A percentile compares a stretch with the other conserved stretches of the same genome.
These are phyloP conservation scores for Penicillium antarcticum DNA, from an alignment of 495 filamentous ascomycete species.

Conservation along the genomic window DNA sequence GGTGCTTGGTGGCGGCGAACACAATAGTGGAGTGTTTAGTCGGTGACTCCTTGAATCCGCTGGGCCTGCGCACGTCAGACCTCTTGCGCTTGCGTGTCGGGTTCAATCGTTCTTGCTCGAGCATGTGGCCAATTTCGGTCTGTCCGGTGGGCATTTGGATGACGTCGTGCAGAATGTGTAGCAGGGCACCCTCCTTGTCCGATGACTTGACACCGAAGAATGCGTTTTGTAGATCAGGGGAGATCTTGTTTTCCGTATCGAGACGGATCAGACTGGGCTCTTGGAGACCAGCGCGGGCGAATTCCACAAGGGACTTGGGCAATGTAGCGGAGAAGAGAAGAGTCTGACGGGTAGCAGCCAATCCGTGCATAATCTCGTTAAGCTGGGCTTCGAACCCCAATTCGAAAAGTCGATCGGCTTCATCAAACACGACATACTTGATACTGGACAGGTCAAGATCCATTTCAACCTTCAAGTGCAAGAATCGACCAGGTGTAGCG, in stretches of 20 bases:
- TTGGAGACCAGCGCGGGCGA: conserved; percentile 86
- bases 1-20: conserved; percentile 92
- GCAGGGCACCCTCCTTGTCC: conserved; percentile 88
- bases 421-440: conserved; percentile 91
- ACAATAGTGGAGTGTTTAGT: conserved; percentile 81
- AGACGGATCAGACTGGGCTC: conserved; percentile 84
- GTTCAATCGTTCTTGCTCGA: conserved; percentile 41
- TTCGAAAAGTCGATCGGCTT: conserved; percentile 94
- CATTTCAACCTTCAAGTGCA: conserved; percentile 97
- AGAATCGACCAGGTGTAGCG: conserved; percentile 90
- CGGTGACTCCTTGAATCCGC: conserved; percentile 38
- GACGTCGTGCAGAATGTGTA: conserved; percentile 84
- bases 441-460: conserved; percentile 79
- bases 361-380: conserved; percentile 84
- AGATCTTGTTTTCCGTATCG: conserved; percentile 93
- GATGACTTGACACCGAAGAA: conserved; percentile 90
- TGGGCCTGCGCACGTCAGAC: conserved; percentile 28
- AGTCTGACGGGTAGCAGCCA: conserved; percentile 82
- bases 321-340: conserved; percentile 93
- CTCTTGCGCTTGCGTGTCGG: conserved; percentile 68
- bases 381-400: conserved; percentile 96
- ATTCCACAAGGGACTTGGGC: conserved; percentile 90
- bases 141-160: conserved; percentile 87
- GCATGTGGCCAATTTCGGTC: conserved; percentile 49
- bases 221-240: conserved; percentile 85